Base-by-base conservation (phyloP, 169 alveolate species). In the Besnoitia besnoiti region DNA sequence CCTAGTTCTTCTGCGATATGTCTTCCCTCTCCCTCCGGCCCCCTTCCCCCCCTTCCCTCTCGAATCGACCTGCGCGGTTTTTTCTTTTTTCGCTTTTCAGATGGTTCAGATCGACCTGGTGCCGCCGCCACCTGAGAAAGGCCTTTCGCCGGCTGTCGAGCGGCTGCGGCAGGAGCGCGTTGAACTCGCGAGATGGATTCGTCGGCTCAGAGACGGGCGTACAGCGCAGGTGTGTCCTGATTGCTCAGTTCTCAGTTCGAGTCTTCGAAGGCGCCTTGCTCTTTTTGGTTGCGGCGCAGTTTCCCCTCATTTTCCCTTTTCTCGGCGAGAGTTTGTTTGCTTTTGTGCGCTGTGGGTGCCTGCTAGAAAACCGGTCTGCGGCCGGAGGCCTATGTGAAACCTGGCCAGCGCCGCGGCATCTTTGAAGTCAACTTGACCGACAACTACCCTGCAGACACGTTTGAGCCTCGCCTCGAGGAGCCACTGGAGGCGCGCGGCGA, bases 181-280 rank as follows among this genome's bases (percentile, higher is more conserved):
- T n/a, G 30, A 30, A 47, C 90, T 90, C n/a, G 90, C 93, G 0
- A 67, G 39, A 39, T 90, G 93, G 93, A 90, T 88, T 47, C 46
- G 76, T 44, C 85, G 84, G 30, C 59, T 90, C 12, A 12, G 75
- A 16, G 75, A 46, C 44, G n/a, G 50, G 40, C 30, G 87, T 4
- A 67, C 67, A 0, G 67, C 67, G 67, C 67, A 55, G 67, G 67
- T 55, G 67, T 0, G 67, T 16, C 3, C 24, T 16, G 16, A 7
- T 49, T 49, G 16, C 24, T 10, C 16, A 49, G 59, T 16, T 49
- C 24, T 49, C 24, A 16, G 16, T 7, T 49, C 24, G 16, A 49
- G 59, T 16, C 7, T 49, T 7, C 7, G 16, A 49, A 49, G 16
- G 59, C 16, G 59, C 59, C n/a, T n/a, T n/a, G n/a, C n/a, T n/a